Percentiles rank a stretch among this genome's conserved stretches.
phyloP scores from a whole-genome alignment of 1,284 basidiomycete genomes.

The Macrocystidia cucumis region DNA sequence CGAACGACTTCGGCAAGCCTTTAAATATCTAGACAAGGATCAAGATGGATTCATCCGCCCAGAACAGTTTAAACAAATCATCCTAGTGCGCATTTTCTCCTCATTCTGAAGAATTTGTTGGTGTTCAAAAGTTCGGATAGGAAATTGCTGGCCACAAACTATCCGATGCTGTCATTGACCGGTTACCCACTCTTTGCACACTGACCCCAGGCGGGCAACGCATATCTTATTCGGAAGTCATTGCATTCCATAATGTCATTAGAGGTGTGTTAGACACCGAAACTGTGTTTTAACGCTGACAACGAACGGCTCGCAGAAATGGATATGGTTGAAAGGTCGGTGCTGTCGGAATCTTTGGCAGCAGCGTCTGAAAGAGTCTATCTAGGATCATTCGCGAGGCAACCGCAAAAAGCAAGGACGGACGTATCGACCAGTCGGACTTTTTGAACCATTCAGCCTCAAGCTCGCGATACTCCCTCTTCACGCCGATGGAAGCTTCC shows the following conservation, averaged over 20 bases:
- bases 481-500: constrained; percentile 93
- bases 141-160: constrained; percentile 95
- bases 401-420: constrained; percentile 85
- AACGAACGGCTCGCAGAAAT: constrained; percentile 51
- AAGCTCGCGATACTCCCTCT: constrained; percentile 82
- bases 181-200: constrained; percentile 84
- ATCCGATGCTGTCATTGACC: constrained; percentile 83
- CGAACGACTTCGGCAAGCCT: constrained; percentile 89
- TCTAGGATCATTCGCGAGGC: constrained; percentile 77
- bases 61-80: constrained; percentile 89
- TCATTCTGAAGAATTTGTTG: constrained; percentile 2
- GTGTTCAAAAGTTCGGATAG: constrained; percentile 26
- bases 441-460: constrained; percentile 71
- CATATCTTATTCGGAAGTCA: constrained; percentile 92
- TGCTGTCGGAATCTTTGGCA: not conserved
- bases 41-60: constrained; percentile 89
- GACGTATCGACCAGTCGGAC: constrained; percentile 81
- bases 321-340: constrained; percentile 89
- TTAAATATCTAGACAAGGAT: constrained; percentile 83
- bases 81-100: constrained; percentile 50
- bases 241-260: constrained; percentile 93
- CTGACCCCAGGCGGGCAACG: constrained; percentile 80
- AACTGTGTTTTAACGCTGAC: too few species aligned
- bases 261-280: constrained; percentile 59
- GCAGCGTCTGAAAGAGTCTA: constrained; percentile 9